These are phyloP conservation scores for Pseudofabraea citricarpa DNA, from an alignment of 2,329 filamentous ascomycete genomes.

Conservation along the genomic window DNA sequence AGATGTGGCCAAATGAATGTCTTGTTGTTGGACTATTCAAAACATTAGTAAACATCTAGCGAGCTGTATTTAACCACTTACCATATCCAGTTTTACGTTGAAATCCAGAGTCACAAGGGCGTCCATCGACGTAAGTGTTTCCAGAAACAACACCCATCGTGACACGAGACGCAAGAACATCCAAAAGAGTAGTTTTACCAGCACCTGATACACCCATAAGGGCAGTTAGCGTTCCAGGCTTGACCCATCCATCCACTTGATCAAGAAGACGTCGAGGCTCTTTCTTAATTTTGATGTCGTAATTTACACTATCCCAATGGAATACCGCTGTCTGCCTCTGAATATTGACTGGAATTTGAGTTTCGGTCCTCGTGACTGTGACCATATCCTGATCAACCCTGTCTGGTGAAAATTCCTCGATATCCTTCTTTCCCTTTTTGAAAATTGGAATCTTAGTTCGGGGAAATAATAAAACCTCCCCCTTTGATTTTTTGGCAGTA, in stretches of 20 bases:
- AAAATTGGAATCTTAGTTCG: too few species aligned
- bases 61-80: too few species aligned
- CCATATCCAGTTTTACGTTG: conserved; percentile 90
- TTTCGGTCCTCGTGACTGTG: too few species aligned
- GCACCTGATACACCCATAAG: conserved; percentile 58
- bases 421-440: too few species aligned
- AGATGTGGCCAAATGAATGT: conserved; percentile 77
- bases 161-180: conserved; percentile 72
- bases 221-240: conserved; percentile 64
- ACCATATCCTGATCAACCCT: too few species aligned
- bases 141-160: conserved; percentile 87
- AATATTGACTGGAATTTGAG: too few species aligned
- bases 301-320: conserved; percentile 47
- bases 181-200: conserved; percentile 80
- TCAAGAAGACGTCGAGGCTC: conserved; percentile 61
- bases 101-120: conserved; percentile 61
- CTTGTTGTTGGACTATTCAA: conserved; percentile 90
- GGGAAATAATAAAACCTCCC: too few species aligned
- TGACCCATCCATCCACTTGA: conserved; percentile 66
- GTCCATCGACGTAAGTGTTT: conserved; percentile 67
- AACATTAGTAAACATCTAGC: too few species aligned
- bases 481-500: conserved; percentile 66
- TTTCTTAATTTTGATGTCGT: conserved; percentile 66
- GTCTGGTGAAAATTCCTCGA: too few species aligned
- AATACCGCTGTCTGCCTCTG: conserved; percentile 23